phyloP scores from a whole-genome alignment of 2,329 filamentous ascomycete genomes.

The Sporothrix luriei region DNA sequence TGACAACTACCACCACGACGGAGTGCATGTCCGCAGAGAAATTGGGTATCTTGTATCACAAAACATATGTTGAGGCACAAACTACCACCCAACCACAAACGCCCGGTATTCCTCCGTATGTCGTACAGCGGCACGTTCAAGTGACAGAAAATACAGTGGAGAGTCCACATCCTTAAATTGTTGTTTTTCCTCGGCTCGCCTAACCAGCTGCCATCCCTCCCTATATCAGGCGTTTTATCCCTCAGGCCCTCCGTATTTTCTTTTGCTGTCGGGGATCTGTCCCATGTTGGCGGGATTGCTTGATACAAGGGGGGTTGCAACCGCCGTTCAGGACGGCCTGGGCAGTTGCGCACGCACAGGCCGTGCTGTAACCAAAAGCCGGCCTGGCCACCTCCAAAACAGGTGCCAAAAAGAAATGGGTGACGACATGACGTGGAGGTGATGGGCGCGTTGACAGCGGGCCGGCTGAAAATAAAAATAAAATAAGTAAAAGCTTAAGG shows the following conservation, averaged over 20 bases:
- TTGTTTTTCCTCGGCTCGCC: too few species aligned
- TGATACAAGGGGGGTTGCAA: constrained; percentile 15
- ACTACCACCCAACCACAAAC: too few species aligned
- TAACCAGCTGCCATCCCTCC: too few species aligned
- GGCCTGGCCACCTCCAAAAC: background rate
- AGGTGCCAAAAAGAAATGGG: background rate
- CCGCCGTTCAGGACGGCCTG: background rate
- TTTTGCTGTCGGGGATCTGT: background rate
- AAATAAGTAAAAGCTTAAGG: too few species aligned
- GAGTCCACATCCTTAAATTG: too few species aligned
- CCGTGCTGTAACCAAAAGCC: constrained; percentile 2
- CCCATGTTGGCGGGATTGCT: constrained; percentile 10
- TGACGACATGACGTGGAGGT: background rate
- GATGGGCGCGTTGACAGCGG: background rate
- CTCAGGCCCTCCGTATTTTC: background rate
- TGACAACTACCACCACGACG: background rate
- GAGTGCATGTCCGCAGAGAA: background rate
- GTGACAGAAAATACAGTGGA: too few species aligned
- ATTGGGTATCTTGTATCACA: too few species aligned
- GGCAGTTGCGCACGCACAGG: constrained; percentile 6
- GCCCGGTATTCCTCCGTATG: constrained; percentile 3
- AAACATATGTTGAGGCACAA: too few species aligned
- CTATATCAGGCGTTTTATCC: too few species aligned
- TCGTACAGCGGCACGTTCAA: too few species aligned
- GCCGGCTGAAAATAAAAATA: background rate